Base-by-base conservation (phyloP, 1,284 basidiomycete species). In the Ustilago cynodontis region DNA sequence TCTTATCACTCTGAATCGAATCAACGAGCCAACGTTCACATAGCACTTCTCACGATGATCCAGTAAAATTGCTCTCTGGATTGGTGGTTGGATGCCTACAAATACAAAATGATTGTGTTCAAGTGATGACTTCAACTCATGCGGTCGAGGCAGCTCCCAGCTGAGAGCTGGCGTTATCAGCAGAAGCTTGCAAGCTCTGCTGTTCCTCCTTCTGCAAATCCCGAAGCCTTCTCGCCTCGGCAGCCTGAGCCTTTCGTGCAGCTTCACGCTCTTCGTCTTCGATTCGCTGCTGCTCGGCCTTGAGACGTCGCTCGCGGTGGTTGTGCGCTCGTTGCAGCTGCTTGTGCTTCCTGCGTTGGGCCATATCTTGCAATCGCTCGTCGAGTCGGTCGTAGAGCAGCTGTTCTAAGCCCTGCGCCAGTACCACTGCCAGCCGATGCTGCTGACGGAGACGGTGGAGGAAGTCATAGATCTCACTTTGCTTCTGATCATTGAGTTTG, bases 331-430 rank as follows among this genome's bases (percentile, higher is more conserved):
- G 58, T 43, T 72, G 58, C 49, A 55, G 56, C 50, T 66, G 52
- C 20, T 55, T 39, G 13, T 18, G 54, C 2, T 11, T 45, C 11
- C 71, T 64, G 18, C 54, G 37, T 24, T 54, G 31, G 16, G 43
- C 43, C 4, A 77, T 43, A 18, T 57, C 28, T 10, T 50, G 33
- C 43, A 70, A 24, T n/a, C 75, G 65, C 33, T 66, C 71, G 18
- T 73, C 71, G 14, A 77, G 45, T 20, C 65, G 33, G 16, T 77
- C 71, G 54, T 77, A 67, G 14, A 77, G 71, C 35, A 77, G 26
- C 26, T 63, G 63, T 43, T 73, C 71, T 24, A 77, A 65, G 43
- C 52, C 59, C 43, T 65, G 62, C n/a, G 69, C 65, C 29, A 72
- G 74, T 35, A 31, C 54, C 0, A 37, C 45, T 33, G 65, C 65